Conservation (phyloP, 2,329 filamentous ascomycete species). For the Colletotrichum nymphaeae region DNA sequence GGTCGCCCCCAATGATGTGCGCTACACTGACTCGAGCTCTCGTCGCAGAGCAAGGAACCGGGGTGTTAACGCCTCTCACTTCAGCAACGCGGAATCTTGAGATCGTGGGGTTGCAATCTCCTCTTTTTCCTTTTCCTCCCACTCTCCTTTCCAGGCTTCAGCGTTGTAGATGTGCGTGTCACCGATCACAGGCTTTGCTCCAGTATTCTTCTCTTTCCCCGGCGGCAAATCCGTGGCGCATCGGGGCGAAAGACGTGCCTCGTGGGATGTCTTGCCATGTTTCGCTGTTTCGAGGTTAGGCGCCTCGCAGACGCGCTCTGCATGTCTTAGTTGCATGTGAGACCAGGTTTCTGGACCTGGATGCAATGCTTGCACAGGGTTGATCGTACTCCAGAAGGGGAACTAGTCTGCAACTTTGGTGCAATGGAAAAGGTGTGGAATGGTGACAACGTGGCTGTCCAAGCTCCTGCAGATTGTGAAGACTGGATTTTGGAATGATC, state of each 20-base stretch:
- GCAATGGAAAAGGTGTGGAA: neutral
- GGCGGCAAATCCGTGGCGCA: neutral
- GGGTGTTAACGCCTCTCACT: neutral
- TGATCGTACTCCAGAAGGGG: neutral
- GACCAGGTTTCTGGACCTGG: neutral
- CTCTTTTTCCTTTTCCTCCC: neutral
- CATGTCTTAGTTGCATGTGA: neutral
- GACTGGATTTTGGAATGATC: neutral
- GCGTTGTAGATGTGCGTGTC: neutral
- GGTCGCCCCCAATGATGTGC: neutral
- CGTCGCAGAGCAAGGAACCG: conserved; percentile 3
- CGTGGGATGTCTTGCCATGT: neutral
- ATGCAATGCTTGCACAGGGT: too few species aligned
- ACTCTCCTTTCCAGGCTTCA: neutral
- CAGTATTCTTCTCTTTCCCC: neutral
- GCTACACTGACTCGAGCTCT: conserved; percentile 19
- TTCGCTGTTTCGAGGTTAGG: neutral
- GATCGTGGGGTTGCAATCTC: conserved; percentile 1
- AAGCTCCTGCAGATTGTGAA: neutral
- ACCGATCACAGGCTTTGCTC: neutral
- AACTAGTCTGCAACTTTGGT: neutral
- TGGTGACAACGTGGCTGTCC: conserved; percentile 11
- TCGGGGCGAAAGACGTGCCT: neutral
- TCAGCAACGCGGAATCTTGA: neutral
- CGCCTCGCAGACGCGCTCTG: too few species aligned